Conservation (phyloP, 1,139 yeast genomes). For the Saccharomycopsis hybrid region DNA sequence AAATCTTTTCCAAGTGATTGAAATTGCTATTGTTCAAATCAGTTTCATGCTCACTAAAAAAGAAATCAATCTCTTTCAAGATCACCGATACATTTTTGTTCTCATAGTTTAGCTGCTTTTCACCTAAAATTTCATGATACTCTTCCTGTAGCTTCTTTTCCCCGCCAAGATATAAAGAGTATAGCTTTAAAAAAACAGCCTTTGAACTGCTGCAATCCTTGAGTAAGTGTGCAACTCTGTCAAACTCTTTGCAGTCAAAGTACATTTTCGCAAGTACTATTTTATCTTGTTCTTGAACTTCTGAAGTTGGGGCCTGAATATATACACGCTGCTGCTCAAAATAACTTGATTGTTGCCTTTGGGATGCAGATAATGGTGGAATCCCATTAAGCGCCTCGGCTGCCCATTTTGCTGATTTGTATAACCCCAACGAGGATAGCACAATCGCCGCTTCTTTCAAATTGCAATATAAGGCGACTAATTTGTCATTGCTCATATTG, state of each 20-base stretch:
- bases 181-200: conserved; percentile 59
- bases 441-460: conserved; percentile 22
- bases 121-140: conserved; percentile 55
- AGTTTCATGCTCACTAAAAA: too few species aligned
- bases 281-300: conserved; percentile 35
- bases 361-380: conserved; percentile 21
- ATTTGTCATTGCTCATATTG: conserved; percentile 8
- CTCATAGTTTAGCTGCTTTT: conserved; percentile 33
- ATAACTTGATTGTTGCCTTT: conserved; percentile 21
- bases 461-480: conserved; percentile 8
- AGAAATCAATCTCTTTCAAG: conserved; percentile 22
- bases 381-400: conserved; percentile 69
- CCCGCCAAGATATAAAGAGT: conserved; percentile 63
- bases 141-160: conserved; percentile 72
- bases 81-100: conserved; percentile 31
- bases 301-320: background rate
- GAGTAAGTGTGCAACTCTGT: conserved; percentile 61
- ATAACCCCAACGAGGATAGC: conserved; percentile 13
- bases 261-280: conserved; percentile 63
- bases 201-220: conserved; percentile 46
- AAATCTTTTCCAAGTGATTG: conserved; percentile 12
- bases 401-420: conserved; percentile 59
- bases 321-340: conserved; percentile 17
- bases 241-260: conserved; percentile 82
- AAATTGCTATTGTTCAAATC: background rate